A percentile compares a stretch with the other conserved stretches of the same genome.
phyloP scores from a whole-genome alignment of 805 yeast genomes.

The Blastobotrys robertii region DNA sequence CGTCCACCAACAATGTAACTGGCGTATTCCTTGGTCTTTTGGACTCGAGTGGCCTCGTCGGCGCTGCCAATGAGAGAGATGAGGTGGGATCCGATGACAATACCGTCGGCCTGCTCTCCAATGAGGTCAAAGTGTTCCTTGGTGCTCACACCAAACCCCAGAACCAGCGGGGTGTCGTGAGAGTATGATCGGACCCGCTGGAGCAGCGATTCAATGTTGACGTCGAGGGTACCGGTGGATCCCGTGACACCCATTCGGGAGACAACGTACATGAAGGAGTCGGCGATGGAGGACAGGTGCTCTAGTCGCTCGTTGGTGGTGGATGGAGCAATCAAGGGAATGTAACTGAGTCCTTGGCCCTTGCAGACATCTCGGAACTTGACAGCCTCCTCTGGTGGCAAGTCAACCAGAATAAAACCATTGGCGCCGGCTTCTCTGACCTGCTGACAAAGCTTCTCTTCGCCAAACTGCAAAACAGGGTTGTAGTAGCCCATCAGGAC shows the following conservation, averaged over 20 bases:
- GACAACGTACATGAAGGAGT: conserved; percentile 91
- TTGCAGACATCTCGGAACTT: conserved; percentile 69
- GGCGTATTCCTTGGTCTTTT: conserved; percentile 57
- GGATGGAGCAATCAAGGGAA: conserved; percentile 95
- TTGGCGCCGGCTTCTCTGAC: conserved; percentile 86
- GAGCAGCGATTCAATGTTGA: conserved; percentile 58
- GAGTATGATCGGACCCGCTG: conserved; percentile 65
- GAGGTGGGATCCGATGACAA: conserved; percentile 87
- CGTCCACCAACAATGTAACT: conserved; percentile 54
- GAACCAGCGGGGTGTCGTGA: conserved; percentile 76
- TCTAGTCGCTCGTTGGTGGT: conserved; percentile 84
- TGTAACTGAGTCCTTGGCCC: conserved; percentile 61
- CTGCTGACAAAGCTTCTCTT: conserved; percentile 66
- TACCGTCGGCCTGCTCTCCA: conserved; percentile 83
- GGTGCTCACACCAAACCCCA: conserved; percentile 94
- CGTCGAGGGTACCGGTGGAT: conserved; percentile 55
- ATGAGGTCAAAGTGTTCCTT: conserved; percentile 81
- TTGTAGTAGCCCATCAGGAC: conserved; percentile 97
- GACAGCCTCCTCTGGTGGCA: conserved; percentile 97
- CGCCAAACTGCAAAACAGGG: conserved; percentile 86
- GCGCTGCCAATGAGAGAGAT: conserved; percentile 62
- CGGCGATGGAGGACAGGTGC: conserved; percentile 75
- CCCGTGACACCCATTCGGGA: conserved; percentile 99
- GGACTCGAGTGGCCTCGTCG: conserved; percentile 40
- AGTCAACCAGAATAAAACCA: conserved; percentile 88